Percentiles rank a stretch among this genome's conserved stretches.
Conservation (phyloP, 352 stramenopile genomes). For the Elongisporangium anandrum region DNA sequence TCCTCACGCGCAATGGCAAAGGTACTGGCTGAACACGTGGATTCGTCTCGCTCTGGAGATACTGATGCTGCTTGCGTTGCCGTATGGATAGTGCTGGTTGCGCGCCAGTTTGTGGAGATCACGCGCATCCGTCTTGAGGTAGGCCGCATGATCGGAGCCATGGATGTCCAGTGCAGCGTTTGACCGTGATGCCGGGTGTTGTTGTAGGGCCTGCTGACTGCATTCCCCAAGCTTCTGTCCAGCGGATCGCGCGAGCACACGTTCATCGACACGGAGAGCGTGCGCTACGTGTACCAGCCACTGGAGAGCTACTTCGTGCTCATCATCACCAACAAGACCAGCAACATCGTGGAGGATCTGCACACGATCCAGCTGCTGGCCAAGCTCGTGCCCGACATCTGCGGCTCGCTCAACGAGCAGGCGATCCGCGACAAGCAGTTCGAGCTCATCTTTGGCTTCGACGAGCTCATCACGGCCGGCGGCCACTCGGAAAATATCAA, state of each 20-base stretch:
- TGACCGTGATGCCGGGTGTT: not conserved
- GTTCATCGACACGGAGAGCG: conserved; percentile 98
- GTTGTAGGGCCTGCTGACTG: conserved; percentile 91
- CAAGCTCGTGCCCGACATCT: conserved; percentile 97
- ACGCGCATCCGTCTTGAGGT: conserved; percentile 97
- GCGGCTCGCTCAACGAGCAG: conserved; percentile 90
- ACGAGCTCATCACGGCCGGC: conserved; percentile 97
- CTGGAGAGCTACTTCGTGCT: conserved; percentile 98
- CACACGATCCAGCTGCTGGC: conserved; percentile 96
- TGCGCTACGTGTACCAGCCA: conserved; percentile 98
- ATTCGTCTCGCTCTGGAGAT: not conserved
- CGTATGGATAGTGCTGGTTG: conserved; percentile 85
- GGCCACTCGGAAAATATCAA: conserved; percentile 97
- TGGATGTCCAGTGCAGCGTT: no score
- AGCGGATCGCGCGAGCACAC: conserved; percentile 94
- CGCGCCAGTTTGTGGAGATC: conserved; percentile 99
- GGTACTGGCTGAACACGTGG: conserved; percentile 43
- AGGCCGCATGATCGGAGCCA: no score
- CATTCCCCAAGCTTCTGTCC: conserved; percentile 98
- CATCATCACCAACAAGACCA: conserved; percentile 99
- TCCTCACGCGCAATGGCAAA: conserved; percentile 94
- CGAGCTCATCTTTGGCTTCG: conserved; percentile 98
- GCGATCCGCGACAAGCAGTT: conserved; percentile 96
- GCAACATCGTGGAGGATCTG: conserved; percentile 99
- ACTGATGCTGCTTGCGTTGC: conserved; percentile 4